Evolutionary conservation across 345 rosid genomes (phyloP).

Genomic region (Nephelium lappaceum): DNA sequence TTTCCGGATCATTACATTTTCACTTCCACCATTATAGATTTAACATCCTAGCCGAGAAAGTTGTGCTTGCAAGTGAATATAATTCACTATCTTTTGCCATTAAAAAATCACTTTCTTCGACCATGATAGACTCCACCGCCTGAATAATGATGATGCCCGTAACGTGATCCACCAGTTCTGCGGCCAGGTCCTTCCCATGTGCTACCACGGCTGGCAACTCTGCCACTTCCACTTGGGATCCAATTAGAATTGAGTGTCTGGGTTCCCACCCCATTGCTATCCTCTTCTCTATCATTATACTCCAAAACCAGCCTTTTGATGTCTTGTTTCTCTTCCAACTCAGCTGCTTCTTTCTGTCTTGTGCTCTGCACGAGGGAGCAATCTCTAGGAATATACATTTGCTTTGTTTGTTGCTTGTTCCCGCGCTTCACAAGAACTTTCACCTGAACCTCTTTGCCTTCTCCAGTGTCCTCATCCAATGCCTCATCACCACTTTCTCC

Average conservation of each 20-base stretch:
- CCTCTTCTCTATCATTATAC: constrained; percentile 96
- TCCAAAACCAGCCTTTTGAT: constrained; percentile 94
- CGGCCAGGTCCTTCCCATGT: constrained; percentile 62
- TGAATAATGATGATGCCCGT: constrained; percentile 64
- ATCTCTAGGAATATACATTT: constrained; percentile 88
- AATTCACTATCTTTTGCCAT: neutral
- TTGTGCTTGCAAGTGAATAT: neutral
- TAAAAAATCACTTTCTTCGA: constrained; percentile 58
- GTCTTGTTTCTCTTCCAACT: constrained; percentile 95
- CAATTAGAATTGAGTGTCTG: constrained; percentile 62
- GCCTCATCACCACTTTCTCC: constrained; percentile 86
- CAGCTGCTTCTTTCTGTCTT: constrained; percentile 97
- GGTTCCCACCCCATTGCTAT: constrained; percentile 76
- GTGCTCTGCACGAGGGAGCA: constrained; percentile 89
- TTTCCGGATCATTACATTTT: neutral
- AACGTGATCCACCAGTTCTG: constrained; percentile 64
- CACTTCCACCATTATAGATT: neutral
- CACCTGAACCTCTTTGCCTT: constrained; percentile 82
- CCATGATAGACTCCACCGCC: constrained; percentile 74
- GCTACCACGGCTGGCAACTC: constrained; percentile 48
- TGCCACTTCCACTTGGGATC: constrained; percentile 59
- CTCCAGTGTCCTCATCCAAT: constrained; percentile 72
- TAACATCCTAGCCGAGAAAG: neutral
- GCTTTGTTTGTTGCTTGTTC: constrained; percentile 92
- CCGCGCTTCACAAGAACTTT: constrained; percentile 98